phyloP scores from a whole-genome alignment of 148 eudicot genomes.

The Arctostaphylos glauca region DNA sequence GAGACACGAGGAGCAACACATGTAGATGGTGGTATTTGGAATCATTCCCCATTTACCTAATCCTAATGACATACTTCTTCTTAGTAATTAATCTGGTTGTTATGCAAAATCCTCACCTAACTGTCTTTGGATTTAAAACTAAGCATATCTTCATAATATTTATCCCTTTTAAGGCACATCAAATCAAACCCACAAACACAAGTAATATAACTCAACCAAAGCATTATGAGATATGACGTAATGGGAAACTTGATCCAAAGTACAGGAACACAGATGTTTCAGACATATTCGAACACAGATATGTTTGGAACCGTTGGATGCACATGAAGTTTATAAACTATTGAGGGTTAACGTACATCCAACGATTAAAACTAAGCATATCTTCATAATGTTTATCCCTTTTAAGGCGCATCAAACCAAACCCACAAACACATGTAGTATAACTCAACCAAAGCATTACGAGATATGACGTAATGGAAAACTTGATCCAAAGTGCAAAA shows the following conservation, averaged over 20 bases:
- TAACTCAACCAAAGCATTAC: background rate
- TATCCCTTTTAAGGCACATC: constrained; percentile 9
- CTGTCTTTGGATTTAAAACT: background rate
- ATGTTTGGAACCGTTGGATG: too few relatives aligned
- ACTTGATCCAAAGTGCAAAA: background rate
- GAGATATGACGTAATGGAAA: background rate
- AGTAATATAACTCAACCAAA: background rate
- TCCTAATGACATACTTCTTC: background rate
- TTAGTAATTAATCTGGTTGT: background rate
- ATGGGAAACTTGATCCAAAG: background rate
- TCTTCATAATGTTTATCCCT: background rate
- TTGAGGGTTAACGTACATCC: too few relatives aligned
- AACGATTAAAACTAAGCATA: background rate
- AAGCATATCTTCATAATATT: background rate
- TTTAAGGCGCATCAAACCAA: constrained; percentile 6
- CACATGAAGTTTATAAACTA: too few relatives aligned
- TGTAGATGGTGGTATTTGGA: constrained; percentile 10
- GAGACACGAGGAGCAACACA: background rate
- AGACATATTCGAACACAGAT: too few relatives aligned
- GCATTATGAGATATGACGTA: background rate
- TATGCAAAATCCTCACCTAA: constrained; percentile 18
- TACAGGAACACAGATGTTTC: background rate
- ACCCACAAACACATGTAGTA: constrained; percentile 3
- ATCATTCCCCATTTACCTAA: constrained; percentile 8
- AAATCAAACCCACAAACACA: constrained; percentile 7